Evolutionary conservation across 108 stramenopile species (phyloP).

Genomic region (Skeletonema tropicum): DNA sequence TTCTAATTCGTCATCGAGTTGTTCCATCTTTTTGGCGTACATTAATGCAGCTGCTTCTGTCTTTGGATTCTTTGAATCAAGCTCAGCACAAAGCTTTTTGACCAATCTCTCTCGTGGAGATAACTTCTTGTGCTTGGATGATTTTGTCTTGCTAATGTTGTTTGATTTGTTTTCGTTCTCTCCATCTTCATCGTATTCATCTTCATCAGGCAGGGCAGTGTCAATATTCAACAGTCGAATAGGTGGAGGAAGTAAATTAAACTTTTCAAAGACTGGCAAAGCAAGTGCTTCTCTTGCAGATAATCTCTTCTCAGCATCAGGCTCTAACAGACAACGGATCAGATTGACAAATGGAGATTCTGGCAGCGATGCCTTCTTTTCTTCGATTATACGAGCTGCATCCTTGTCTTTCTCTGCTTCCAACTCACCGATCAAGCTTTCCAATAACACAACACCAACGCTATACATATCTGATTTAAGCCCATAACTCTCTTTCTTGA

Average conservation of each 20-base stretch:
- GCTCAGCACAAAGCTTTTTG: constrained; percentile 56
- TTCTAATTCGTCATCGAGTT: constrained; percentile 73
- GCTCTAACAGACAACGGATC: constrained; percentile 65
- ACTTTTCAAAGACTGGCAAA: constrained; percentile 71
- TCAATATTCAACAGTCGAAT: constrained; percentile 43
- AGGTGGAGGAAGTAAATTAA: constrained; percentile 45
- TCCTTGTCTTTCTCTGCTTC: constrained; percentile 70
- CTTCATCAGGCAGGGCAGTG: constrained; percentile 25
- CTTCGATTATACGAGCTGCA: constrained; percentile 58
- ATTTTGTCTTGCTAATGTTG: constrained; percentile 31
- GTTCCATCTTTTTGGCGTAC: constrained; percentile 65
- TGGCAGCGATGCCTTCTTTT: constrained; percentile 53
- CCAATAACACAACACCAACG: constrained; percentile 84
- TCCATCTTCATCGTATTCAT: constrained; percentile 30
- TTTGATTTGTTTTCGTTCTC: constrained; percentile 39
- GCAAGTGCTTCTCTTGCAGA: constrained; percentile 72
- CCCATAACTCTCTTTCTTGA: constrained; percentile 65
- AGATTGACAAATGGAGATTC: constrained; percentile 75
- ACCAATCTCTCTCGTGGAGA: constrained; percentile 56
- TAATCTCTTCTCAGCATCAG: constrained; percentile 62
- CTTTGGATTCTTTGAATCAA: constrained; percentile 72
- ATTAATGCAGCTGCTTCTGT: constrained; percentile 63
- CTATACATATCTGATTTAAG: constrained; percentile 80
- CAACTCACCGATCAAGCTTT: constrained; percentile 61
- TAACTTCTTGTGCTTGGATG: constrained; percentile 45